Evolutionary conservation across 768 basidiomycete species (phyloP), one percentile per base, ranked within the genome.

Genomic region (Lactarius psammicola): DNA sequence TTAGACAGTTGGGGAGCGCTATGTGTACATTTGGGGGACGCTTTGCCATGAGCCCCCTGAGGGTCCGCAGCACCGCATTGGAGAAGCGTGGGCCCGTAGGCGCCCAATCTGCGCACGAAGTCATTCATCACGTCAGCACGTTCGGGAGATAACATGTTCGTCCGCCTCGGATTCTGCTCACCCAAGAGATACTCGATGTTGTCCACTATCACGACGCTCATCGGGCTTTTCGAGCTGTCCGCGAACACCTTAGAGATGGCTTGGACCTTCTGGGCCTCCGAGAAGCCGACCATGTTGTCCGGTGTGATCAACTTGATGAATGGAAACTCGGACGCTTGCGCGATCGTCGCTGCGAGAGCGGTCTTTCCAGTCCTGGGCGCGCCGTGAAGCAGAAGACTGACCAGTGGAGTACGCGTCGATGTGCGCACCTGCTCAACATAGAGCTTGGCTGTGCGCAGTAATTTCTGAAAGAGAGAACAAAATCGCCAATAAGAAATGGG

Each of bases 251-350:
- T 98, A 74, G 86, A 90, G 73, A 99, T 92, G 2, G 94, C 85
- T 0, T 86, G 80, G 53, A 99, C 89, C 79, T 99, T 98, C 76
- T 95, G 93, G 17, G 82, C n/a, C 75, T 98, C 97, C n/a, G 88
- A 86, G 76, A 85, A 95, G 8, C 97, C 97, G 67, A 98, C 92
- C 97, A 99, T 98, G 71, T 83, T 87, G 72, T 98, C 97, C 0
- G 96, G 95, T 92, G 95, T 92, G 64, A 98, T 87, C 46, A 98
- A 83, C 76, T 98, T 98, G 80, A 98, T 96, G 80, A 99, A 99
- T 0, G 97, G 97, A 77, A 88, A 99, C 69, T 89, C 80, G 20
- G 96, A 98, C 30, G 85, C 84, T 78, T 92, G 88, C 2, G 96
- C 97, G 62, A 98, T 96, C 5, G 92, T 90, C 8, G 94, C 96